A percentile compares a stretch with the other conserved stretches of the same genome.
Conservation (phyloP, 228 moss, liverwort and hornwort genomes). For the Sphagnum magellanicum region DNA sequence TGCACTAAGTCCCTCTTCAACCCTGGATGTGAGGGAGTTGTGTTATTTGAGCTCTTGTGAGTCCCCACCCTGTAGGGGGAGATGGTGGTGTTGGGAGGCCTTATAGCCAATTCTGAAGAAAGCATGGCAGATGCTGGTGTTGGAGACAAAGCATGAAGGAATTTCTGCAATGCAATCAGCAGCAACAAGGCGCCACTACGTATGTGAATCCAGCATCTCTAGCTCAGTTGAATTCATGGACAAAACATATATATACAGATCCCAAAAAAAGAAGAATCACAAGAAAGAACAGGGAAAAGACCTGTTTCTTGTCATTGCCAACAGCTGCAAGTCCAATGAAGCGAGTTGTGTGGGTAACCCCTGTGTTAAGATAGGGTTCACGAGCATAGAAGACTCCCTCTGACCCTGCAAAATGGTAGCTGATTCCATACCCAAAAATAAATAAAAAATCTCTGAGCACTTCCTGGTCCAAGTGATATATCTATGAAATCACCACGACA, state of each 20-base stretch:
- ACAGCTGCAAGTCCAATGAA: constrained; percentile 90
- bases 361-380: constrained; percentile 73
- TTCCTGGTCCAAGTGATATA: background rate
- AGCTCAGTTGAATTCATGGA: too few relatives aligned
- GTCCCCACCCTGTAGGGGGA: constrained; percentile 55
- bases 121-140: constrained; percentile 67
- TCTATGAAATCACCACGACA: too few relatives aligned
- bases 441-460: constrained; percentile 19
- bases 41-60: constrained; percentile 14
- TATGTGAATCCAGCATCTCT: background rate
- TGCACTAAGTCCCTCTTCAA: constrained; percentile 35
- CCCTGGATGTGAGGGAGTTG: constrained; percentile 14
- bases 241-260: too few relatives aligned
- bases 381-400: constrained; percentile 74
- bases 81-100: constrained; percentile 56
- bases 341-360: constrained; percentile 58
- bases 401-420: constrained; percentile 97
- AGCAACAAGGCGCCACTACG: background rate
- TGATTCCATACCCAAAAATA: constrained; percentile 47
- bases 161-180: constrained; percentile 52
- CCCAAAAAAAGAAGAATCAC: background rate
- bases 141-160: constrained; percentile 87
- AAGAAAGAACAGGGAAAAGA: constrained; percentile 5
- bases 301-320: constrained; percentile 92
- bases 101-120: constrained; percentile 45